Conservation (phyloP, 2,329 filamentous ascomycete species). For the Stachybotrys chartarum region DNA sequence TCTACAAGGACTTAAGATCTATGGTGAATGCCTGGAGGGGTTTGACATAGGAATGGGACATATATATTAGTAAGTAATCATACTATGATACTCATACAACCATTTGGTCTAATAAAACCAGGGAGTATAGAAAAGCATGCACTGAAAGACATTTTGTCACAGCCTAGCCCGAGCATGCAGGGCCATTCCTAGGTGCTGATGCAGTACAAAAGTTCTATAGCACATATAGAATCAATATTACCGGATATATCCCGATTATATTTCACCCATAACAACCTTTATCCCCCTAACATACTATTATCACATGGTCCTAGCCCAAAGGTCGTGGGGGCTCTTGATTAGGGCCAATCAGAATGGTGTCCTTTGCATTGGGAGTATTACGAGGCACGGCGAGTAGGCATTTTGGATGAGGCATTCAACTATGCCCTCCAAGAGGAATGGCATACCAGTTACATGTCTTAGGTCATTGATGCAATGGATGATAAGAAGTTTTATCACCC, state of each 20-base stretch:
- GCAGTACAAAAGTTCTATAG: slow-evolving; percentile 23
- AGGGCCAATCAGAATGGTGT: slow-evolving; percentile 23
- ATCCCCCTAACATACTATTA: slow-evolving; percentile 16
- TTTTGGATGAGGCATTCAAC: slow-evolving; percentile 12
- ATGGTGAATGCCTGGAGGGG: slow-evolving; percentile 12
- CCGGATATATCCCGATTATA: slow-evolving; percentile 9
- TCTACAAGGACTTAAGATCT: slow-evolving; percentile 21
- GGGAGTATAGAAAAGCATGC: slow-evolving; percentile 8
- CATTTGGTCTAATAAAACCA: no score
- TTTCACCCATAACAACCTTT: slow-evolving; percentile 19
- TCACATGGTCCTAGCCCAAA: slow-evolving; percentile 8
- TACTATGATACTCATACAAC: slow-evolving; percentile 4
- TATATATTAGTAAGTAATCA: slow-evolving; percentile 11
- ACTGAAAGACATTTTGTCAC: slow-evolving; percentile 22
- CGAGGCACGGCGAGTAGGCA: slow-evolving; percentile 16
- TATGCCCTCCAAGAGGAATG: slow-evolving; percentile 19
- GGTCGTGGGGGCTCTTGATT: slow-evolving; percentile 17
- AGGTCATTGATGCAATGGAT: slow-evolving; percentile 21
- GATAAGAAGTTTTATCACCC: slow-evolving; percentile 19
- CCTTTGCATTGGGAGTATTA: slow-evolving; percentile 24
- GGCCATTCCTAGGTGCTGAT: slow-evolving; percentile 20
- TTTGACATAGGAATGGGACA: slow-evolving; percentile 4
- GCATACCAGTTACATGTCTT: slow-evolving; percentile 19
- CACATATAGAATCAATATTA: slow-evolving; percentile 21
- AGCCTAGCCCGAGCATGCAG: slow-evolving; percentile 9